Evolutionary conservation across 2,329 filamentous ascomycete genomes (phyloP).

Genomic region (Cryphonectria nitschkei): DNA sequence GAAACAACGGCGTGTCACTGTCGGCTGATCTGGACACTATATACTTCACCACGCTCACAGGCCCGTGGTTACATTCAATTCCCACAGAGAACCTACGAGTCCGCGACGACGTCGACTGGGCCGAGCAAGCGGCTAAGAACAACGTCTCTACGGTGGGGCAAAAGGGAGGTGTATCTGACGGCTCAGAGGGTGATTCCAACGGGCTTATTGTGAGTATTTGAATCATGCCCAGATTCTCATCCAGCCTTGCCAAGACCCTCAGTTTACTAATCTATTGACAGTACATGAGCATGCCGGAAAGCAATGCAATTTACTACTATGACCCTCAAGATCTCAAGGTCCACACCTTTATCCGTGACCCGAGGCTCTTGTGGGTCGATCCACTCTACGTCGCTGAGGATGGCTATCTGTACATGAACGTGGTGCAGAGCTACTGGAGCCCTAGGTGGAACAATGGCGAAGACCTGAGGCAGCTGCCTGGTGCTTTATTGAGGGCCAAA

Average conservation of each 20-base stretch:
- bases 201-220: conserved; percentile 39
- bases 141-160: conserved; percentile 51
- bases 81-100: conserved; percentile 8
- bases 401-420: conserved; percentile 18
- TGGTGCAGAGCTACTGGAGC: conserved; percentile 20
- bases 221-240: background rate
- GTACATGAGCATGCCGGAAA: conserved; percentile 50
- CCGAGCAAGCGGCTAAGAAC: conserved; percentile 30
- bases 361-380: conserved; percentile 16
- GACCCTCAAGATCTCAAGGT: conserved; percentile 33
- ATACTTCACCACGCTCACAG: conserved; percentile 40
- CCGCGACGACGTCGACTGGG: conserved; percentile 7
- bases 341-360: conserved; percentile 17
- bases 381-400: conserved; percentile 17
- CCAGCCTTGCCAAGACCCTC: background rate
- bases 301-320: conserved; percentile 50
- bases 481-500: conserved; percentile 17
- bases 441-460: conserved; percentile 20
- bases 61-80: background rate
- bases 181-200: conserved; percentile 47
- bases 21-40: conserved; percentile 41
- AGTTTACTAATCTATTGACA: background rate
- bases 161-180: conserved; percentile 49
- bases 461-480: conserved; percentile 19
- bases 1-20: conserved; percentile 14